A percentile compares a stretch with the other conserved stretches of the same genome.
phyloP scores from a whole-genome alignment of 768 basidiomycete species.

The Panaeolus cyanescens region DNA sequence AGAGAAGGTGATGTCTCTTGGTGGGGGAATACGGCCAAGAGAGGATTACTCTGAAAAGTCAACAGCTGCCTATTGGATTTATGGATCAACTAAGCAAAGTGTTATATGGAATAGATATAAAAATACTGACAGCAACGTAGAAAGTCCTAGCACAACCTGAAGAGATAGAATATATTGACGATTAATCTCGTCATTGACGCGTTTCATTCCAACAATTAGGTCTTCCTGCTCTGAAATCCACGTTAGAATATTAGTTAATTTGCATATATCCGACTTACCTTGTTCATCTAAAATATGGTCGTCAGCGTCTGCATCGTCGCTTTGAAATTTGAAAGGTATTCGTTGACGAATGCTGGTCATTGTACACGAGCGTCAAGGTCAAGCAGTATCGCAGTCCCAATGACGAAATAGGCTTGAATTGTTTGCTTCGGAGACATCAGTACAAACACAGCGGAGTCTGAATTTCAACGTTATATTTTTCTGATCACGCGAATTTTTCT shows the following conservation, averaged over 20 bases:
- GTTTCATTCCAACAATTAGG: slow-evolving; percentile 49
- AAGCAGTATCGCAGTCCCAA: neutral
- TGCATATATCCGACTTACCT: slow-evolving; percentile 31
- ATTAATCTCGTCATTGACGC: slow-evolving; percentile 44
- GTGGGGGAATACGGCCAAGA: slow-evolving; percentile 45
- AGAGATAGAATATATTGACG: slow-evolving; percentile 39
- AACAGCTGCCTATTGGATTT: slow-evolving; percentile 43
- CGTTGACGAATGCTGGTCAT: slow-evolving; percentile 47
- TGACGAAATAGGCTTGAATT: slow-evolving; percentile 12
- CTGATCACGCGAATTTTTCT: neutral
- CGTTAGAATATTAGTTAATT: neutral
- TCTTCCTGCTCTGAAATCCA: slow-evolving; percentile 58
- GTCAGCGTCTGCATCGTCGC: slow-evolving; percentile 30
- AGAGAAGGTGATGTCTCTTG: slow-evolving; percentile 30
- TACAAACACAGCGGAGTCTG: neutral
- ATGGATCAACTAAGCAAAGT: slow-evolving; percentile 6
- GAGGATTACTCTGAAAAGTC: slow-evolving; percentile 44
- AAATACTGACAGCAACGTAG: slow-evolving; percentile 45
- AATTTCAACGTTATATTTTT: neutral
- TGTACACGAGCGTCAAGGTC: neutral
- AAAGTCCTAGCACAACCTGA: slow-evolving; percentile 43
- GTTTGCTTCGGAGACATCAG: neutral
- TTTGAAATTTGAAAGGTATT: slow-evolving; percentile 41
- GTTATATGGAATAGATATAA: neutral
- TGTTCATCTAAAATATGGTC: slow-evolving; percentile 52